These are phyloP conservation scores for Chenopodium suecicum DNA, from an alignment of 148 eudicot species.

Conservation along the genomic window DNA sequence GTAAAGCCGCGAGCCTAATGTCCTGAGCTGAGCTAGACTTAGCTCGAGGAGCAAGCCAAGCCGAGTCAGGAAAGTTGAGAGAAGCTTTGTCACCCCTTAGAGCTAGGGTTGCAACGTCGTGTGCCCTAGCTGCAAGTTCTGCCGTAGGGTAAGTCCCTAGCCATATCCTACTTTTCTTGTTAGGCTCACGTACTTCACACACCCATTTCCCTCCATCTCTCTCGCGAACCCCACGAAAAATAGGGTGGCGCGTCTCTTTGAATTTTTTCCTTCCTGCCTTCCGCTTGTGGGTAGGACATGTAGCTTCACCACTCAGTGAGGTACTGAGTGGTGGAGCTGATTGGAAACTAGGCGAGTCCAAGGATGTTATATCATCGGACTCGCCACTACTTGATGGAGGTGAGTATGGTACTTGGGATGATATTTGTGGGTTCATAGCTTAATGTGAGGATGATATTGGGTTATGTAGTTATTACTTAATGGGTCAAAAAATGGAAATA, in stretches of 20 bases:
- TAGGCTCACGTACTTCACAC: constrained; percentile 60
- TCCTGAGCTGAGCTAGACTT: constrained; percentile 44
- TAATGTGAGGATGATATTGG: background rate
- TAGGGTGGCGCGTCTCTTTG: constrained; percentile 60
- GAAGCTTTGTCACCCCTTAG: constrained; percentile 41
- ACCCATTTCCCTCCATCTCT: constrained; percentile 64
- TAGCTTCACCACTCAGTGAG: background rate
- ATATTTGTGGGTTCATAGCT: background rate
- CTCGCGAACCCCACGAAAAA: constrained; percentile 46
- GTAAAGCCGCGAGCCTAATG: constrained; percentile 49
- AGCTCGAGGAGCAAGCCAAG: constrained; percentile 39
- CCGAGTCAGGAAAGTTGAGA: constrained; percentile 52
- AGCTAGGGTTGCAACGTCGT: constrained; percentile 62
- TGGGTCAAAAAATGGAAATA: background rate
- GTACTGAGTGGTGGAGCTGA: background rate
- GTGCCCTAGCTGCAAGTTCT: constrained; percentile 64
- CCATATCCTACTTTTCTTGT: constrained; percentile 61
- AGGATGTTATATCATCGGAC: background rate
- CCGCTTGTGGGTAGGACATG: constrained; percentile 22
- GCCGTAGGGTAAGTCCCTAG: constrained; percentile 57
- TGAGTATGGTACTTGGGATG: background rate
- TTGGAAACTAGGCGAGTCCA: background rate
- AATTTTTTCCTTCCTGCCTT: constrained; percentile 50
- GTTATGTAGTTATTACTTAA: background rate
- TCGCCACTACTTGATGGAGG: background rate